Percentiles rank a stretch among this genome's conserved stretches.
Evolutionary conservation across 2,329 filamentous ascomycete genomes (phyloP).

Genomic region (Scedosporium boydii): DNA sequence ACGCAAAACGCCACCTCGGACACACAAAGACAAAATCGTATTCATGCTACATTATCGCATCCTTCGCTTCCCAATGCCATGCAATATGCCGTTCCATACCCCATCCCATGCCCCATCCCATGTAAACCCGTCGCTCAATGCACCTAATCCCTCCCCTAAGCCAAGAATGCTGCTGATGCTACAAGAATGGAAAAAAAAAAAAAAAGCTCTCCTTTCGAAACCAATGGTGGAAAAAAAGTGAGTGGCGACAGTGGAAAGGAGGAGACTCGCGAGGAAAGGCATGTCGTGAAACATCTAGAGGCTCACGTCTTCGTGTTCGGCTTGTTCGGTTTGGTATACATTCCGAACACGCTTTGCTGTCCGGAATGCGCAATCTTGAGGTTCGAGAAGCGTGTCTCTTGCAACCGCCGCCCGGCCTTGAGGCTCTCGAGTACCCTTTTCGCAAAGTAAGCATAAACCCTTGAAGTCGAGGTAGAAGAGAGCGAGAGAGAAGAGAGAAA

Average conservation of each 20-base stretch:
- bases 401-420: slow-evolving; percentile 61
- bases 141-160: too few species aligned
- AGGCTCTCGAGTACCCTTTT: slow-evolving; percentile 74
- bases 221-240: too few species aligned
- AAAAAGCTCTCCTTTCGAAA: not conserved
- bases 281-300: not conserved
- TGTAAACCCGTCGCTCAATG: not conserved
- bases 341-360: slow-evolving; percentile 54
- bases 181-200: not conserved
- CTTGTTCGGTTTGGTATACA: slow-evolving; percentile 21
- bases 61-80: too few species aligned
- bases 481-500: slow-evolving; percentile 9
- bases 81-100: too few species aligned
- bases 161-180: not conserved
- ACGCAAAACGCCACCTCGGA: too few species aligned
- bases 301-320: not conserved
- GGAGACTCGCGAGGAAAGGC: not conserved
- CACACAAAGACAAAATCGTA: too few species aligned
- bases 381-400: slow-evolving; percentile 62
- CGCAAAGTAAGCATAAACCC: not conserved
- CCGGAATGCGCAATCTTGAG: slow-evolving; percentile 51
- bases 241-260: too few species aligned
- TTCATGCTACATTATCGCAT: too few species aligned
- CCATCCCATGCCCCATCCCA: not conserved
- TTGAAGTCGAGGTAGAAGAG: not conserved